Percentiles rank a stretch among this genome's conserved stretches.
Conservation (phyloP, 768 basidiomycete species). For the Pisolithus tinctorius region DNA sequence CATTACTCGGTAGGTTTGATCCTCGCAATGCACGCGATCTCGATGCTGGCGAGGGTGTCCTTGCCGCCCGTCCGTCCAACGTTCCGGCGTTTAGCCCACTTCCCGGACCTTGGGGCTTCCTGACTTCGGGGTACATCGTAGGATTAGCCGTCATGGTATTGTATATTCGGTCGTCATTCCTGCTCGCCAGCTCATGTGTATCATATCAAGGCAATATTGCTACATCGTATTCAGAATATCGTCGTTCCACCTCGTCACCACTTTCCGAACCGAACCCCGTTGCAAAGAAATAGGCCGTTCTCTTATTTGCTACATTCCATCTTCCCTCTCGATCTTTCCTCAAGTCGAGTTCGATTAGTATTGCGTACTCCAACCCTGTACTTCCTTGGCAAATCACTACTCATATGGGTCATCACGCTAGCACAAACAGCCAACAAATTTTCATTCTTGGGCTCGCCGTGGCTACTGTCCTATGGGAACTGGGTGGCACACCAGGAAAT, state of each 20-base stretch:
- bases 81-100: conserved; percentile 20
- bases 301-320: conserved; percentile 29
- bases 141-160: conserved; percentile 61
- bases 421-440: conserved; percentile 47
- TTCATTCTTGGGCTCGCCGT: conserved; percentile 26
- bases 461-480: conserved; percentile 30
- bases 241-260: conserved; percentile 56
- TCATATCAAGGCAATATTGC: conserved; percentile 47
- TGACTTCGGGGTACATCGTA: conserved; percentile 67
- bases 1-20: conserved; percentile 16
- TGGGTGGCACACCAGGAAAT: conserved; percentile 50
- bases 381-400: conserved; percentile 47
- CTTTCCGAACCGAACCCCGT: conserved; percentile 8
- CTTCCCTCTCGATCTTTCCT: conserved; percentile 61
- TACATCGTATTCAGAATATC: conserved; percentile 74
- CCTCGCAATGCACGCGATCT: conserved; percentile 1
- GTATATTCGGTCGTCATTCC: background rate
- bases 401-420: conserved; percentile 53
- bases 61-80: conserved; percentile 5
- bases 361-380: conserved; percentile 62
- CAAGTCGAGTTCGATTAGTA: conserved; percentile 49
- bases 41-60: background rate
- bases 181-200: background rate
- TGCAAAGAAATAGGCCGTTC: conserved; percentile 19
- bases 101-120: conserved; percentile 65